Evolutionary conservation across 306 rosid genomes (phyloP), one percentile per base, ranked within the genome.

Genomic region (Prosopis cineraria): DNA sequence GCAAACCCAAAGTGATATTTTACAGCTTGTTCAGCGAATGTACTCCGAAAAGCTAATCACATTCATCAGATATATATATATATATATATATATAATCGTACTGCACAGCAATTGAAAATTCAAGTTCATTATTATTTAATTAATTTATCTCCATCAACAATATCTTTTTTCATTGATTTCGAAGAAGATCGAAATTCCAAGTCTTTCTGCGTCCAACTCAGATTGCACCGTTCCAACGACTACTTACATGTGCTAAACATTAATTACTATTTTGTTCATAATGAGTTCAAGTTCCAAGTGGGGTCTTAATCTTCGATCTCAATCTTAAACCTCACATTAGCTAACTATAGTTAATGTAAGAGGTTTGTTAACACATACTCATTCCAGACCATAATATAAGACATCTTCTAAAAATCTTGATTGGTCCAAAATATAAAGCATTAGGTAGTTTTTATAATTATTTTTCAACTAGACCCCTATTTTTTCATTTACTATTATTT

Each of bases 1-100:
- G 47, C 65, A 50, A 50, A 34, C 52, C 22, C 76, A 71, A 33
- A n/a, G 6, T 6, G 45, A 50, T 19, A 34, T 72, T 72, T 72
- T 52, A 52, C 76, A 72, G 65, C 76, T 50, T 5, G 64, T 20
- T 22, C 17, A 1, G 45, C 63, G 48, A 52, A 71, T 47, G 11
- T 31, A 1, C n/a, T 17, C 30, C 12, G 11, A 3, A 31, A 33
- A 30, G 34, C 9, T 12, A 72, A n/a, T 72, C 33, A 33, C 22
- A 12, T 31, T 20, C 3, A 5, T 25, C 17, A 33, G 65, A 72
- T 11, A 72, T 72, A n/a, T n/a, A n/a, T n/a, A n/a, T n/a, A n/a
- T n/a, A n/a, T n/a, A n/a, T n/a, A n/a, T n/a, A n/a, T n/a, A n/a
- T n/a, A n/a, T n/a, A n/a, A n/a, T n/a, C 60, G 60, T 45, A 29